Conservation (phyloP, 768 basidiomycete genomes). For the Kwoniella dejecticola region DNA sequence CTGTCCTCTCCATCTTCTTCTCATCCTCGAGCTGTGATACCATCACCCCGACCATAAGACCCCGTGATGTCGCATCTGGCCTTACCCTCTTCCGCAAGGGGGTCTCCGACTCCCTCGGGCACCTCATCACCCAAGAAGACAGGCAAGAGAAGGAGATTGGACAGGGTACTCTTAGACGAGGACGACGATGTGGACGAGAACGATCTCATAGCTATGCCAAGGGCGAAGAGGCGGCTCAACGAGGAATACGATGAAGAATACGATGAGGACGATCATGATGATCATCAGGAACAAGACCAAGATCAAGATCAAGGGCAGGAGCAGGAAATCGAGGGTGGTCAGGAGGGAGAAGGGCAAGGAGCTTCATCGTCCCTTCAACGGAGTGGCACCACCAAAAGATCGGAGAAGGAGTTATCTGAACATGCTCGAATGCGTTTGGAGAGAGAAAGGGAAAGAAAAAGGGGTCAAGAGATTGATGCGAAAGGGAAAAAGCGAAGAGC, state of each 20-base stretch:
- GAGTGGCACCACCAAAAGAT: not conserved
- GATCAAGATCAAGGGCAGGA: slow-evolving; percentile 17
- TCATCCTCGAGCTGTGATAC: not conserved
- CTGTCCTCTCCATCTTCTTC: not conserved
- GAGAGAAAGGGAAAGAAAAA: slow-evolving; percentile 13
- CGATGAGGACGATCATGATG: slow-evolving; percentile 25
- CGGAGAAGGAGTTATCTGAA: slow-evolving; percentile 3
- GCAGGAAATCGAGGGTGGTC: slow-evolving; percentile 17
- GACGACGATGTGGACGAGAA: slow-evolving; percentile 39
- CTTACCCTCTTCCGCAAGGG: slow-evolving; percentile 7
- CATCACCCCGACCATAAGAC: too few relatives aligned
- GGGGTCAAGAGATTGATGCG: slow-evolving; percentile 30
- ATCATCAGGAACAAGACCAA: slow-evolving; percentile 12
- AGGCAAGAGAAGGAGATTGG: slow-evolving; percentile 7
- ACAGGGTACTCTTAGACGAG: slow-evolving; percentile 26
- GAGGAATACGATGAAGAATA: slow-evolving; percentile 30
- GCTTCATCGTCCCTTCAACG: too few relatives aligned
- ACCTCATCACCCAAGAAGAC: slow-evolving; percentile 10
- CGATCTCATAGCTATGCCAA: slow-evolving; percentile 28
- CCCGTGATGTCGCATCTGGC: slow-evolving; percentile 8
- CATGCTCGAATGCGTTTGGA: slow-evolving; percentile 8
- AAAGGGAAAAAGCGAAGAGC: slow-evolving; percentile 26
- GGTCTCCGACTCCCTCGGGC: slow-evolving; percentile 12
- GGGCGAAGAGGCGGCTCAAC: slow-evolving; percentile 13
- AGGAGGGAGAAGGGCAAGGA: slow-evolving; percentile 7